Percentiles rank a stretch among this genome's conserved stretches.
These are phyloP conservation scores for Salix brachista DNA, from an alignment of 345 rosid genomes.

Conservation along the genomic window DNA sequence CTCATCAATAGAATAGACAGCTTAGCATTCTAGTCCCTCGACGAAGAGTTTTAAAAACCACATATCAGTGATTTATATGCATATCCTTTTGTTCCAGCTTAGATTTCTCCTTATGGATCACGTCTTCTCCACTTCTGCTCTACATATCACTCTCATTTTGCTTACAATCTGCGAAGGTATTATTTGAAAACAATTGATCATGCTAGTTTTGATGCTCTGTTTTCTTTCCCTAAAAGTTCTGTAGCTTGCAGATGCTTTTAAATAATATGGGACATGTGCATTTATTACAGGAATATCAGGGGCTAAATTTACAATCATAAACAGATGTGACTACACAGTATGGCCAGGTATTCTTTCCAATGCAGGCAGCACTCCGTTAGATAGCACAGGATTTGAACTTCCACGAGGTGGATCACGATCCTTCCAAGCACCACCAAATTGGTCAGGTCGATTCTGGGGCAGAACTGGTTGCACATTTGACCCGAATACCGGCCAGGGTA, in stretches of 20 bases:
- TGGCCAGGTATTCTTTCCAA: slow-evolving; percentile 34
- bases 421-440: slow-evolving; percentile 21
- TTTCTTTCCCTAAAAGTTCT: background rate
- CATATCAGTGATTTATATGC: background rate
- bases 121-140: slow-evolving; percentile 3
- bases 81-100: background rate
- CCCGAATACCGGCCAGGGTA: slow-evolving; percentile 18
- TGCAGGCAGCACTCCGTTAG: slow-evolving; percentile 23
- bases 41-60: background rate
- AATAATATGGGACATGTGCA: background rate
- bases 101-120: slow-evolving; percentile 22
- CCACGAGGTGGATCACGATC: slow-evolving; percentile 19
- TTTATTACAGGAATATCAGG: slow-evolving; percentile 9
- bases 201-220: background rate
- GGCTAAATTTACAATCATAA: slow-evolving; percentile 22
- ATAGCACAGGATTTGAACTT: slow-evolving; percentile 27
- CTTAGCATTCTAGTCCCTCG: background rate
- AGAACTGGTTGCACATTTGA: slow-evolving; percentile 28
- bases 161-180: slow-evolving; percentile 38
- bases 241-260: background rate
- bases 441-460: slow-evolving; percentile 36
- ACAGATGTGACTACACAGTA: slow-evolving; percentile 26
- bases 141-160: slow-evolving; percentile 25
- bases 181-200: background rate
- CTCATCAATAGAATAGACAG: background rate